Conservation (phyloP, 2,329 filamentous ascomycete species). For the Phaeosphaeriaceae sp. region DNA sequence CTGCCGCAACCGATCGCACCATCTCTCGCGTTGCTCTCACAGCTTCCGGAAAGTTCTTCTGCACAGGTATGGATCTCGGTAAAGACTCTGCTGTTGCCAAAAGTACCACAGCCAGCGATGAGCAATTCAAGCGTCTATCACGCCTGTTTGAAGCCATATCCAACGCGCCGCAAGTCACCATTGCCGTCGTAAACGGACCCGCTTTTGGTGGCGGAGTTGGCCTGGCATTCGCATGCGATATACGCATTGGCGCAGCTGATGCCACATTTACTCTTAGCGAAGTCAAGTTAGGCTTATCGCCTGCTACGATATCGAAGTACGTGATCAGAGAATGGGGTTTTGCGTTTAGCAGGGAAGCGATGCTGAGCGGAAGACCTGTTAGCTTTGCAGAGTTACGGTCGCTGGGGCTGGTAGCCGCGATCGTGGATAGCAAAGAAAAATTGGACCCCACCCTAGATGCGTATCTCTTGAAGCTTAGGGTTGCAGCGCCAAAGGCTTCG, state of each 20-base stretch:
- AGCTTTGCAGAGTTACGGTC: conserved; percentile 31
- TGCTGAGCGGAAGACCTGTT: conserved; percentile 39
- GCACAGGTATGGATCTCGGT: conserved; percentile 52
- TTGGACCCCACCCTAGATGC: conserved; percentile 14
- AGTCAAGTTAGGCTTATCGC: conserved; percentile 49
- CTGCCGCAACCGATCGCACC: conserved; percentile 25
- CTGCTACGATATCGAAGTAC: conserved; percentile 52
- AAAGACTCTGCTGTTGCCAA: conserved; percentile 19
- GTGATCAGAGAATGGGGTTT: conserved; percentile 50
- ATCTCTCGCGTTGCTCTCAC: conserved; percentile 49
- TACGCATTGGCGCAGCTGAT: conserved; percentile 34
- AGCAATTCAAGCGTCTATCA: conserved; percentile 18
- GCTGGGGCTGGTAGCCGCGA: conserved; percentile 31
- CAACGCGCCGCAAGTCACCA: conserved; percentile 49
- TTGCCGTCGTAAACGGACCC: conserved; percentile 53
- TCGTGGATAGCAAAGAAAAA: not conserved
- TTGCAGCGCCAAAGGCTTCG: conserved; percentile 2
- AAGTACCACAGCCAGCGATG: not conserved
- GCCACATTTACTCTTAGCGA: conserved; percentile 49
- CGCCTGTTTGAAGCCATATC: conserved; percentile 50
- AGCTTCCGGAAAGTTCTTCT: conserved; percentile 50
- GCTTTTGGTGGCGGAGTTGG: conserved; percentile 55
- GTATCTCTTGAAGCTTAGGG: conserved; percentile 25
- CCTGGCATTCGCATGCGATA: conserved; percentile 53
- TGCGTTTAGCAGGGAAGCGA: conserved; percentile 47